Conservation (phyloP, 805 yeast species). For the Metschnikowia baotianmanensis region DNA sequence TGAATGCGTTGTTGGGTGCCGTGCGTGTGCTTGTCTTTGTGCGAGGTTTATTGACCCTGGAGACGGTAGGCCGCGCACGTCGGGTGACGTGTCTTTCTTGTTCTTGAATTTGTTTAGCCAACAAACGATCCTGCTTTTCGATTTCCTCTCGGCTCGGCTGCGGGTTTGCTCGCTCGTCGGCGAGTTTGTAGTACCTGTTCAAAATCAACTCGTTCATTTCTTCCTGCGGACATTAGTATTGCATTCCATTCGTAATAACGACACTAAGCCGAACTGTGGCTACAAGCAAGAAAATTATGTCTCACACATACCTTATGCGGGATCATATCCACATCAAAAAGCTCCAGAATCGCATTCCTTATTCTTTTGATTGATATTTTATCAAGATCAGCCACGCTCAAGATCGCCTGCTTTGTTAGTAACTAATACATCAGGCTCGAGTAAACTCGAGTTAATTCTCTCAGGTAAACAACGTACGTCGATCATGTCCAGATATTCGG, state of each 20-base stretch:
- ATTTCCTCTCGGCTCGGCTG: conserved; percentile 30
- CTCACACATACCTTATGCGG: conserved; percentile 40
- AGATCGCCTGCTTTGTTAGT: conserved; percentile 54
- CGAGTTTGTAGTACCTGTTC: conserved; percentile 50
- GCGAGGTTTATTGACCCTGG: conserved; percentile 17
- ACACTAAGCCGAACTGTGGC: too few relatives aligned
- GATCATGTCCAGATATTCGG: conserved; percentile 17
- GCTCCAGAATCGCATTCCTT: conserved; percentile 67
- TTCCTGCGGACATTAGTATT: conserved; percentile 39
- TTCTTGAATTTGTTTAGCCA: conserved; percentile 51
- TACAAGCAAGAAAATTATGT: background rate
- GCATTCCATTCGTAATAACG: background rate
- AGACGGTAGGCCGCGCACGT: conserved; percentile 10
- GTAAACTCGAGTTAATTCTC: background rate
- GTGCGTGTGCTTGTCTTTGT: background rate
- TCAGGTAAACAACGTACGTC: conserved; percentile 15
- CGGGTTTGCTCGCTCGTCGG: conserved; percentile 33
- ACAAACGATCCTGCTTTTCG: conserved; percentile 42
- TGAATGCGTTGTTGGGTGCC: conserved; percentile 36
- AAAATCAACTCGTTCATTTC: conserved; percentile 59
- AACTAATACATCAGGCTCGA: background rate
- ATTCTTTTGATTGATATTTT: conserved; percentile 69
- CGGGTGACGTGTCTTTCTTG: conserved; percentile 12
- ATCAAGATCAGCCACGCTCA: conserved; percentile 67
- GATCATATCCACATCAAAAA: conserved; percentile 55